Base-by-base conservation (phyloP, 371 early-diverging fungal species). In the Nematocida parisii region DNA sequence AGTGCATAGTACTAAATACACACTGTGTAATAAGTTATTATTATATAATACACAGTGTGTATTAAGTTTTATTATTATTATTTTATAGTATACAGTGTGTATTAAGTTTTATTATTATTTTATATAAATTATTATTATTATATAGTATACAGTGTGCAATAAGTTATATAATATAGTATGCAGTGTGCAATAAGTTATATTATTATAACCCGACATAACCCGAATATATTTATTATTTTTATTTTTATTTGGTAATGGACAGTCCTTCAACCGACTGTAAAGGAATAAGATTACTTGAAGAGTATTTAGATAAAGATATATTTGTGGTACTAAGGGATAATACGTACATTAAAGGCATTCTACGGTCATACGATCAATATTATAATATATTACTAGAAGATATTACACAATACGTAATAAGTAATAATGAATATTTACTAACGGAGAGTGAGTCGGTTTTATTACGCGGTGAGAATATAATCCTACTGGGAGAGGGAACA, bases 331-430 rank as follows among this genome's bases (percentile, higher is more conserved):
- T 85, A 15, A 50, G 73, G 27, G 86, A 86, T 61, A 71, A 77
- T 18, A 80, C 66, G 24, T 83, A 66, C 72, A 57, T 85, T 0
- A 83, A 81, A 58, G 88, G 88, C 1, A 68, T 71, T 18, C 62
- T 88, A 11, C 82, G 88, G 62, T 86, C 87, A 5, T 88, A 85
- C 71, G 88, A 88, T 72, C 88, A 88, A 61, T 87, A 75, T 64
- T 81, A 86, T 67, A 87, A 77, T 55, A 72, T 88, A 40, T 81
- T 86, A 22, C 56, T 88, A 18, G 85, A 88, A 61, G 50, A 77
- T 47, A 55, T 80, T 11, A 67, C 61, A 24, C 84, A 87, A 64
- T 45, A 81, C 22, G 71, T 72, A 18, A 82, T 85, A 56, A 20
- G 67, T 42, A 82, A 80, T 47, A 55, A 66, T 33, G 84, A 61